Conservation (phyloP, 2,329 filamentous ascomycete species). For the Huntiella omanensis region DNA sequence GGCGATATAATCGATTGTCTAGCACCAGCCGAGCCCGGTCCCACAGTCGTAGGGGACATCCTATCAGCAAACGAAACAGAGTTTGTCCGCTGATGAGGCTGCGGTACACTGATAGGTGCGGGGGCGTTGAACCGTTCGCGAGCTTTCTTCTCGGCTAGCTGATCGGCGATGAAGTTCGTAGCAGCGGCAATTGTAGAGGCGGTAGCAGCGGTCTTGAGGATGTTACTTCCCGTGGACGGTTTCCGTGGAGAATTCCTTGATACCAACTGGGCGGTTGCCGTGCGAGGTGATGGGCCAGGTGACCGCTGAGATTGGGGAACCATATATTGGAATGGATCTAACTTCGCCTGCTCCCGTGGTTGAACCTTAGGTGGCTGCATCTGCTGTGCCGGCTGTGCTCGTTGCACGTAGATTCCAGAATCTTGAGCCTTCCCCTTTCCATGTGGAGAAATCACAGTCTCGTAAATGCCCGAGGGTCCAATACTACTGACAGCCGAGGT, state of each 20-base stretch:
- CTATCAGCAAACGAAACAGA: no score
- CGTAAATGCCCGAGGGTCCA: no score
- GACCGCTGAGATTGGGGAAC: slow-evolving; percentile 29
- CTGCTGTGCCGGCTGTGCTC: background rate
- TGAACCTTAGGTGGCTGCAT: background rate
- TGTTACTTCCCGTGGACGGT: background rate
- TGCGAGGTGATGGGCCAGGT: slow-evolving; percentile 24
- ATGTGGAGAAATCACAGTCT: no score
- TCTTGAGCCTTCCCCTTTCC: background rate
- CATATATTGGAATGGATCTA: slow-evolving; percentile 42
- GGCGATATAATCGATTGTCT: no score
- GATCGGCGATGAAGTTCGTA: background rate
- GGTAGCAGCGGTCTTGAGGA: background rate
- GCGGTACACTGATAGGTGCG: no score
- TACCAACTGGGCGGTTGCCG: slow-evolving; percentile 16
- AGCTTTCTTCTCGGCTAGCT: no score
- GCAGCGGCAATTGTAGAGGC: background rate
- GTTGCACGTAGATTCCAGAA: no score
- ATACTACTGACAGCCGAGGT: background rate
- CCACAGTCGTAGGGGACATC: no score
- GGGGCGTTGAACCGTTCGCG: no score
- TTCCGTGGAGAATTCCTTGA: background rate
- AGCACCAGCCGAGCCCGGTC: no score
- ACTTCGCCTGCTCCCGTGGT: background rate
- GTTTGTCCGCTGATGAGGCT: no score